Evolutionary conservation across 2,329 filamentous ascomycete species (phyloP).

Genomic region (Hymenoscyphus albidus): DNA sequence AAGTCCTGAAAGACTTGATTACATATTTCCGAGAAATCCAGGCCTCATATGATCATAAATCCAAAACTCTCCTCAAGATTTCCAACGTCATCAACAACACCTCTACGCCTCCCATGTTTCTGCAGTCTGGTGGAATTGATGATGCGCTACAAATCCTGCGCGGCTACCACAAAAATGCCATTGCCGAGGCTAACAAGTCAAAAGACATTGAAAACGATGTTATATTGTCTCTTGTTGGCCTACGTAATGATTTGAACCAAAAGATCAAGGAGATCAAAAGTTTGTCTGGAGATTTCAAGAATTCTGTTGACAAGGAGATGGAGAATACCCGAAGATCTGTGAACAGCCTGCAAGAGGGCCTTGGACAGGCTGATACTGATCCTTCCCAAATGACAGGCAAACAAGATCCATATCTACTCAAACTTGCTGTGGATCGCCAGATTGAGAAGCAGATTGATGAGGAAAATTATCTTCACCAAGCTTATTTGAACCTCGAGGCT

Average conservation of each 20-base stretch:
- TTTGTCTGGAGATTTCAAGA: constrained; percentile 92
- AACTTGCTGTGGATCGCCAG: constrained; percentile 81
- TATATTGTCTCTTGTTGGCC: constrained; percentile 76
- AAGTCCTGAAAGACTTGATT: constrained; percentile 91
- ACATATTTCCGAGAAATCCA: constrained; percentile 92
- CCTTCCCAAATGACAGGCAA: constrained; percentile 73
- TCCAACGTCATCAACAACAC: constrained; percentile 82
- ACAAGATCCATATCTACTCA: constrained; percentile 86
- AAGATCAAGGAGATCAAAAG: constrained; percentile 99
- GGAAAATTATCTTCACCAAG: constrained; percentile 95
- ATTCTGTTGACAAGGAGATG: constrained; percentile 92
- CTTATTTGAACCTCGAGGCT: constrained; percentile 88
- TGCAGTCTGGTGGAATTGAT: constrained; percentile 76
- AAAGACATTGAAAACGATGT: constrained; percentile 89
- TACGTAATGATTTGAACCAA: constrained; percentile 83
- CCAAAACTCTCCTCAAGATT: constrained; percentile 78
- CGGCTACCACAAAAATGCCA: constrained; percentile 75
- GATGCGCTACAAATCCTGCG: constrained; percentile 80
- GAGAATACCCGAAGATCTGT: constrained; percentile 78
- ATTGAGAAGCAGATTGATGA: constrained; percentile 92
- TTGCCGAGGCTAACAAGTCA: constrained; percentile 81
- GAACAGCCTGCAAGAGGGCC: constrained; percentile 72
- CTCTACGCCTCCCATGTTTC: constrained; percentile 68
- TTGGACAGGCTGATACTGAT: constrained; percentile 77
- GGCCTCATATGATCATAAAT: constrained; percentile 77